Evolutionary conservation across 345 rosid genomes (phyloP), one percentile per base, ranked within the genome.

Genomic region (Draba incana): DNA sequence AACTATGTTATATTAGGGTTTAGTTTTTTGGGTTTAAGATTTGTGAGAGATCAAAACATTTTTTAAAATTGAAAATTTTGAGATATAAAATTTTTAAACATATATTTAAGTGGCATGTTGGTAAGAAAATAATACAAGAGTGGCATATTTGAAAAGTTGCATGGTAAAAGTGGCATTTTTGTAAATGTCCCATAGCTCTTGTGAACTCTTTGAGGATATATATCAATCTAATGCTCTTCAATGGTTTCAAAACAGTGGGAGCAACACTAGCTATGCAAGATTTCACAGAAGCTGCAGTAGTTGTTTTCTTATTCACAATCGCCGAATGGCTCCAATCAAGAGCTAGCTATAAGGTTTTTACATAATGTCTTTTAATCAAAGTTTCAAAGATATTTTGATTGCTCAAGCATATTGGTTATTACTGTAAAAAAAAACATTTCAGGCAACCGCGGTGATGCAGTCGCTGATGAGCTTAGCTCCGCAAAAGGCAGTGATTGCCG

Each of bases 251-350:
- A 55, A 71, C 97, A 94, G 99, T 88, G 72, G 53, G 77, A n/a
- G 94, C 92, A 62, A 91, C 96, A 33, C 69, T 94, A 3, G 91
- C 84, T 8, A 71, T 94, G 95, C 6, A 27, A 30, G 97, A 94
- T 74, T 94, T 75, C 68, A 58, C 80, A 16, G 99, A 94, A 84
- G 91, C 99, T 38, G 99, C 80, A 57, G 78, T 89, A 28, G 89
- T 94, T 57, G 96, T 94, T 57, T 94, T 94, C 72, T 82, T 94
- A 55, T 91, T 91, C 84, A 78, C 90, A 24, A 80, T 82, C 53
- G 91, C 96, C 0, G 88, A 86, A 54, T 94, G 99, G 99, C 96
- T 94, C 10, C 89, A 94, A 53, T 70, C 96, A 24, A 84, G 89
- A 55, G 96, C 99, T 75, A 75, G 96, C 86, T 88, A 86, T 75